Evolutionary conservation across 2,329 filamentous ascomycete genomes (phyloP).

Genomic region (Fusarium nanum): DNA sequence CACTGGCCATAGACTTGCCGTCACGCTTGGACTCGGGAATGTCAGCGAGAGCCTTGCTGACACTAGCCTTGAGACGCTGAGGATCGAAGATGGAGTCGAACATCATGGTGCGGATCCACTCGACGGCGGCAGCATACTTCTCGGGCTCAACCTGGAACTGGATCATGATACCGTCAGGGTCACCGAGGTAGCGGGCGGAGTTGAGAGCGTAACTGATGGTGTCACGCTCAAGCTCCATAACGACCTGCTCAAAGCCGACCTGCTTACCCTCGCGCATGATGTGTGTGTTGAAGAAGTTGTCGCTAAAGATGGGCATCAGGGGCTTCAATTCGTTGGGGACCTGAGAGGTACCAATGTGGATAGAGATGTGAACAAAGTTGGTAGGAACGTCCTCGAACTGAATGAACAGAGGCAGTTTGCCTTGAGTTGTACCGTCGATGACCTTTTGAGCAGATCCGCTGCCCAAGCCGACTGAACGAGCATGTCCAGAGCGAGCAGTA

Average conservation of each 20-base stretch:
- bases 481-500: slow-evolving; percentile 84
- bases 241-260: slow-evolving; percentile 90
- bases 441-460: slow-evolving; percentile 78
- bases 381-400: slow-evolving; percentile 96
- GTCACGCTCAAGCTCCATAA: slow-evolving; percentile 89
- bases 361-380: slow-evolving; percentile 87
- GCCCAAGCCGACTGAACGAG: slow-evolving; percentile 74
- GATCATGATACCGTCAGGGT: slow-evolving; percentile 84
- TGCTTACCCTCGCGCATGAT: slow-evolving; percentile 80
- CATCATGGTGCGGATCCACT: slow-evolving; percentile 87
- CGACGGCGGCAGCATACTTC: slow-evolving; percentile 84
- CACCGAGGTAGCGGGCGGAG: slow-evolving; percentile 74
- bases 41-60: slow-evolving; percentile 88
- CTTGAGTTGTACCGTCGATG: slow-evolving; percentile 74
- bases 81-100: slow-evolving; percentile 91
- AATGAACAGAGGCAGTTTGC: slow-evolving; percentile 83
- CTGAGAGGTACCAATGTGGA: slow-evolving; percentile 82
- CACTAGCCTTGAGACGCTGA: slow-evolving; percentile 68
- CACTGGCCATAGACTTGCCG: slow-evolving; percentile 74
- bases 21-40: slow-evolving; percentile 92
- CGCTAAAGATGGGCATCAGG: slow-evolving; percentile 83
- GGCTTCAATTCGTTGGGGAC: slow-evolving; percentile 87
- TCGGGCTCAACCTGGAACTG: slow-evolving; percentile 88
- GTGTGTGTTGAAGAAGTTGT: slow-evolving; percentile 95
- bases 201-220: slow-evolving; percentile 86